A percentile compares a stretch with the other conserved stretches of the same genome.
Conservation (phyloP, 2,329 filamentous ascomycete genomes). For the Fusarium staphyleae region DNA sequence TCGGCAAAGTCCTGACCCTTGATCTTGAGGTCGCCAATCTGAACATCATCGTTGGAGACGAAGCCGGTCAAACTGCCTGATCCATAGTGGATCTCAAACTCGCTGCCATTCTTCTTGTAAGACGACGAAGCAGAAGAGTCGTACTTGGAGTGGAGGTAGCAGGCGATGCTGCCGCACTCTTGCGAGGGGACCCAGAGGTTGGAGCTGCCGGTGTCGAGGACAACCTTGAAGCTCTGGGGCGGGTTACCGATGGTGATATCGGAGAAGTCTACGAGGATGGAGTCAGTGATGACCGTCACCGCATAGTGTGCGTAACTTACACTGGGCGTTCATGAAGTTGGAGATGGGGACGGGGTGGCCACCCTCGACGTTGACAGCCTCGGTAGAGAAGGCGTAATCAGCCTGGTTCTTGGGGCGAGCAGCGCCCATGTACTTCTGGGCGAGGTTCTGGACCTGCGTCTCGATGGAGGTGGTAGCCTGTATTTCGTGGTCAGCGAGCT, state of each 20-base stretch:
- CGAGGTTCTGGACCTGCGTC: slow-evolving; percentile 79
- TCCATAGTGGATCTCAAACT: slow-evolving; percentile 94
- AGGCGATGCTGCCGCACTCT: slow-evolving; percentile 93
- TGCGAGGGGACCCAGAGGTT: slow-evolving; percentile 98
- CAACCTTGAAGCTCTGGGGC: slow-evolving; percentile 95
- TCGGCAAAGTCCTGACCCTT: slow-evolving; percentile 95
- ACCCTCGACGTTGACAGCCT: slow-evolving; percentile 68
- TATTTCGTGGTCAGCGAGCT: slow-evolving; percentile 22
- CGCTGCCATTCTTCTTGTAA: slow-evolving; percentile 91
- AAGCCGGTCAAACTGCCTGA: slow-evolving; percentile 94
- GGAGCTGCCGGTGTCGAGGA: slow-evolving; percentile 97
- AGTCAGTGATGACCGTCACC: slow-evolving; percentile 19
- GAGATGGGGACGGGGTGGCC: slow-evolving; percentile 86
- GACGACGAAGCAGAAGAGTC: slow-evolving; percentile 88
- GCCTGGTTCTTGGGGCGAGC: slow-evolving; percentile 70
- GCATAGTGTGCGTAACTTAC: slow-evolving; percentile 61
- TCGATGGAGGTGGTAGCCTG: slow-evolving; percentile 81
- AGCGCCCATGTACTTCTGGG: slow-evolving; percentile 93
- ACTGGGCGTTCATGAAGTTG: slow-evolving; percentile 99
- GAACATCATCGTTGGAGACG: slow-evolving; percentile 85
- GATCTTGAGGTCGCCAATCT: slow-evolving; percentile 88
- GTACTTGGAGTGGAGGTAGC: slow-evolving; percentile 97
- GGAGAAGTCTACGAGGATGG: slow-evolving; percentile 78
- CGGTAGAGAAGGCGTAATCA: slow-evolving; percentile 81
- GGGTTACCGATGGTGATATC: slow-evolving; percentile 93